Base-by-base conservation (phyloP, 768 basidiomycete genomes). In the Agaricus subrufescens region DNA sequence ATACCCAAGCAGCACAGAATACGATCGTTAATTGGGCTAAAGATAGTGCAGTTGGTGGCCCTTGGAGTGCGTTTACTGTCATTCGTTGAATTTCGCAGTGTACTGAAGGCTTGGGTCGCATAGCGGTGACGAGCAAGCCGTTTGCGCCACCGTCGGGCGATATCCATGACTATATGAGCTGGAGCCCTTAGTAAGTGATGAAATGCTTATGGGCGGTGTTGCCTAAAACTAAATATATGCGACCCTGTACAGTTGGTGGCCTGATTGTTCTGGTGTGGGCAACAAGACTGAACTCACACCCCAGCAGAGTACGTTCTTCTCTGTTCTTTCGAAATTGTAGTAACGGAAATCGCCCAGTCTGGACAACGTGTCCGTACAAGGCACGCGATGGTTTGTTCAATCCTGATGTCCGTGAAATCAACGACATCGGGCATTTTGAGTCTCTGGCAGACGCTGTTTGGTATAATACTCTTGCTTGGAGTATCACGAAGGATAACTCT, bases 131-230 rank as follows among this genome's bases (percentile, higher is more conserved):
- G 46, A 69, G 68, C 60, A 82, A 82, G 62, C 62, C 72, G 15
- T 71, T 77, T 30, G 64, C 68, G 4, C 74, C 83, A 1, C 82
- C 82, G 2, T 76, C 77, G 19, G 80, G 81, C 1, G 71, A 83
- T 62, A 73, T 73, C 34, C 80, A 84, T 58, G 84, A 86, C 63
- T 87, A 84, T 63, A 74, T 86, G 78, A 85, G 84, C 64, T 86
- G 82, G 81, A 81, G 84, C 12, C 85, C 86, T 40, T 87, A 86
- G 85, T 85, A 66, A 46, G 82, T 55, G 30, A 48, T 8, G 10
- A 49, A 29, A 43, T 27, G 5, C 29, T 34, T 7, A 11, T 6
- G 34, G 7, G 34, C 34, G 34, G 7, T 34, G 34, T 34, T 34
- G 7, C 34, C 34, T 34, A 11, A 11, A 34, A 8, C 11, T 46